Base-by-base conservation (phyloP, 495 filamentous ascomycete species). In the Penicillium canariense region DNA sequence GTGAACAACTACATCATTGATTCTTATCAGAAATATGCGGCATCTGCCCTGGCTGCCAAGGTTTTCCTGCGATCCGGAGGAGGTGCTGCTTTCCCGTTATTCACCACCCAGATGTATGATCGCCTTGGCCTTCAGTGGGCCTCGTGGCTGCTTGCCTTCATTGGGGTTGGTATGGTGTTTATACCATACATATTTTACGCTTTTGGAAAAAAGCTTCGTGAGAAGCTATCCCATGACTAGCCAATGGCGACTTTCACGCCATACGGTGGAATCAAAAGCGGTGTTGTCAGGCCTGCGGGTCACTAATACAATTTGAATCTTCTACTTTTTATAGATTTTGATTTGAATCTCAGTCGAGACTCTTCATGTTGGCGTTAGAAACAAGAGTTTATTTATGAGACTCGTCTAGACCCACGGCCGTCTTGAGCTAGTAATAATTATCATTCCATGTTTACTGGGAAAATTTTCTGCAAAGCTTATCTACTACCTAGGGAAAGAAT, bases 1-100 rank as follows among this genome's bases (percentile, higher is more conserved):
- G 75, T 88, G 42, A 83, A 87, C 65, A 87, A 83, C 62, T 91
- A 89, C 61, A 77, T 90, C 32, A 84, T 84, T 38, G 87, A 90
- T 42, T 77, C 80, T 0, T 91, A 89, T 59, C 66, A 66, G 46
- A 65, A 66, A 31, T 73, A 73, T 34, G 68, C 68, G 4, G 70
- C 70, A 0, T 69, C 64, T 2, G 68, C 70, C 0, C 40, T 73
- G 27, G 70, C 70, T 12, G 68, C 68, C 0, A 73, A 73, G 48
- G 65, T 65, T n/a, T 68, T 71, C 38, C 30, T 68, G 40, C 59
- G 67, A 30, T 68, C 60, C 26, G 66, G 66, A 9, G 68, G 68
- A 35, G 70, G 64, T 39, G 70, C 76, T 22, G 74, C 70, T 1
- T 81, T 79, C 54, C 74, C 76, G 26, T 54, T 79, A 14, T 82